A percentile compares a stretch with the other conserved stretches of the same genome.
Evolutionary conservation across 2,329 filamentous ascomycete species (phyloP).

Genomic region (Pestalotiopsis sp.): DNA sequence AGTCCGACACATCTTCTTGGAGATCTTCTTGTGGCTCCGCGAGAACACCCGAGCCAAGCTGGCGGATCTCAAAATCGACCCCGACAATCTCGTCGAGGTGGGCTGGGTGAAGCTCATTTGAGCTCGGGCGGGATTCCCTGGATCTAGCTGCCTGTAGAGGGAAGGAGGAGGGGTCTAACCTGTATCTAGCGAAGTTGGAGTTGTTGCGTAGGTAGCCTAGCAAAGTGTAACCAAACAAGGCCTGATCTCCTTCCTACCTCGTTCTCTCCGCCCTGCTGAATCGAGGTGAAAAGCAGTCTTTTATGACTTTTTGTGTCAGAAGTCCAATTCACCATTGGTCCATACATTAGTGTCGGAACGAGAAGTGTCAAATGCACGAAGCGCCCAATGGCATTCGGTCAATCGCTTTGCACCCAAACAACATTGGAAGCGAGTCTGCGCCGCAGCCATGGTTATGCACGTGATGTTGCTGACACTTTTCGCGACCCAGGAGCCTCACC

Average conservation of each 20-base stretch:
- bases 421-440: no score
- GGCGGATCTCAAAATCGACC: conserved; percentile 58
- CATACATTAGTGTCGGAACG: no score
- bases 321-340: no score
- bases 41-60: conserved; percentile 66
- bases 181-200: background rate
- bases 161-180: conserved; percentile 1
- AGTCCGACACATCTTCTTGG: conserved; percentile 41
- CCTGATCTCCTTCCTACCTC: conserved; percentile 8
- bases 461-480: background rate
- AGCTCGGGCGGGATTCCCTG: background rate
- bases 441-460: background rate
- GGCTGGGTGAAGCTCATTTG: conserved; percentile 65
- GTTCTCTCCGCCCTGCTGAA: background rate
- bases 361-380: no score
- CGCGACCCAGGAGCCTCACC: background rate
- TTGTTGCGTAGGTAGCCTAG: background rate
- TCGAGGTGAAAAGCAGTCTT: no score
- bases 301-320: background rate
- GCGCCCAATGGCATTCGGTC: no score
- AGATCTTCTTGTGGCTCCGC: conserved; percentile 59
- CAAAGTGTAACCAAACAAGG: background rate
- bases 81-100: conserved; percentile 63
- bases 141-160: conserved; percentile 7
- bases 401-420: no score